Conservation (phyloP, 2,329 filamentous ascomycete genomes). For the Biscogniauxia mediterranea region DNA sequence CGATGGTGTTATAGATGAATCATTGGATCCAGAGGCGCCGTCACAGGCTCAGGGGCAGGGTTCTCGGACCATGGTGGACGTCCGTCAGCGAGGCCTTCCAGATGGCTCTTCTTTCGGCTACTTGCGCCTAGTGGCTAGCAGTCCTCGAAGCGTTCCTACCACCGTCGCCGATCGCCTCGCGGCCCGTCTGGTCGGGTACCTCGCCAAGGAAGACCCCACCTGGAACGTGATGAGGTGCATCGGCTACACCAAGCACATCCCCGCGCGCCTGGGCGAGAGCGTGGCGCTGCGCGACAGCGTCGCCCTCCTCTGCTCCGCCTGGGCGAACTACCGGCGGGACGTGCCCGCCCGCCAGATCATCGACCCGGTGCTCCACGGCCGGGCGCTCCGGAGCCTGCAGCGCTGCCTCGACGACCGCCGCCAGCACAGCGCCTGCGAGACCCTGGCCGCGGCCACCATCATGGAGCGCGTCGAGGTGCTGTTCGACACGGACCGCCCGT, state of each 20-base stretch:
- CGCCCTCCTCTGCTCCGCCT: constrained; percentile 12
- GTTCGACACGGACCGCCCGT: constrained; percentile 10
- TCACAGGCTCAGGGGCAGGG: too few relatives aligned
- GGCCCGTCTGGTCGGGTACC: constrained; percentile 12
- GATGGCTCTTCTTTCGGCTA: too few relatives aligned
- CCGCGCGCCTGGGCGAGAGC: constrained; percentile 12
- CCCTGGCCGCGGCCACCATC: constrained; percentile 12
- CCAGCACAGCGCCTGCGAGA: constrained; percentile 8
- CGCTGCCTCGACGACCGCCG: not conserved
- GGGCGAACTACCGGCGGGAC: constrained; percentile 13
- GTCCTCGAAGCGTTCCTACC: not conserved
- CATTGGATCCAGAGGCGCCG: too few relatives aligned
- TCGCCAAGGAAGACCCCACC: constrained; percentile 8
- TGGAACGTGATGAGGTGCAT: constrained; percentile 10
- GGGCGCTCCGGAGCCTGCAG: too few relatives aligned
- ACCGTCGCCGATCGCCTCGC: constrained; percentile 15
- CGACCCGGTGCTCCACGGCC: constrained; percentile 10
- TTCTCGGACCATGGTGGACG: too few relatives aligned
- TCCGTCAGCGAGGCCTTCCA: too few relatives aligned
- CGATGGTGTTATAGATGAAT: too few relatives aligned
- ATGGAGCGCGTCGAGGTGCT: constrained; percentile 12
- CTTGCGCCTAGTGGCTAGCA: too few relatives aligned
- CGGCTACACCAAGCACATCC: constrained; percentile 12
- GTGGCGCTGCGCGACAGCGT: constrained; percentile 14
- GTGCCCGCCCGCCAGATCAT: constrained; percentile 4